phyloP scores from a whole-genome alignment of 2,329 filamentous ascomycete species.

The Ophiostoma sp. region DNA sequence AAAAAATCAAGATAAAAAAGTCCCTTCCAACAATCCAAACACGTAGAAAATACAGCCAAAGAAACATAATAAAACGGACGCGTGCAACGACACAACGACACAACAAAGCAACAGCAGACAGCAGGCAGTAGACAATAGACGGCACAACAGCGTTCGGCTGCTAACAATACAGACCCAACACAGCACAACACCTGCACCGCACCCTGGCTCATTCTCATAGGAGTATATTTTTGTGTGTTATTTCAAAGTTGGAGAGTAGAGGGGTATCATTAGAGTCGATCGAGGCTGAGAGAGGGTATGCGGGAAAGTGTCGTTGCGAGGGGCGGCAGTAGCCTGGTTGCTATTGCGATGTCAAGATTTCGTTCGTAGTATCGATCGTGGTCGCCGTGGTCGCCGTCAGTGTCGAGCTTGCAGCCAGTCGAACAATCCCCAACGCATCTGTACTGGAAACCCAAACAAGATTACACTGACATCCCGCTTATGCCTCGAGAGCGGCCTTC shows the following conservation, averaged over 20 bases:
- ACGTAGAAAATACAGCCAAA: neutral
- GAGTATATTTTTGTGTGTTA: constrained; percentile 2
- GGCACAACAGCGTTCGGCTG: neutral
- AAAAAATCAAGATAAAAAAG: neutral
- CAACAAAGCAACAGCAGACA: neutral
- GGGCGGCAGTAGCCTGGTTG: neutral
- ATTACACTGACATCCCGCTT: constrained; percentile 17
- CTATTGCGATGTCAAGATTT: too few relatives aligned
- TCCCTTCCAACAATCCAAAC: neutral
- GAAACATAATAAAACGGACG: neutral
- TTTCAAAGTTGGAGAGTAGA: constrained; percentile 8
- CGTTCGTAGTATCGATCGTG: neutral
- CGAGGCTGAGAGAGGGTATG: neutral
- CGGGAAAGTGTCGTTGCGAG: neutral
- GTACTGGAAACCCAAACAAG: neutral
- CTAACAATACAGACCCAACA: neutral
- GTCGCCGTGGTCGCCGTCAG: too few relatives aligned
- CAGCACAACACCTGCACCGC: neutral
- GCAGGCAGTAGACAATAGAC: neutral
- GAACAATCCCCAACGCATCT: neutral
- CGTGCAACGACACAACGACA: neutral
- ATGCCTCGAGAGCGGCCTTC: constrained; percentile 35
- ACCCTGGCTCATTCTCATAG: neutral
- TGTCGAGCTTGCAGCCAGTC: too few relatives aligned
- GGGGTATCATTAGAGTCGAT: constrained; percentile 15